A percentile compares a stretch with the other conserved stretches of the same genome.
Conservation (phyloP, 179 eudicot genomes). For the Spinacia oleracea region DNA sequence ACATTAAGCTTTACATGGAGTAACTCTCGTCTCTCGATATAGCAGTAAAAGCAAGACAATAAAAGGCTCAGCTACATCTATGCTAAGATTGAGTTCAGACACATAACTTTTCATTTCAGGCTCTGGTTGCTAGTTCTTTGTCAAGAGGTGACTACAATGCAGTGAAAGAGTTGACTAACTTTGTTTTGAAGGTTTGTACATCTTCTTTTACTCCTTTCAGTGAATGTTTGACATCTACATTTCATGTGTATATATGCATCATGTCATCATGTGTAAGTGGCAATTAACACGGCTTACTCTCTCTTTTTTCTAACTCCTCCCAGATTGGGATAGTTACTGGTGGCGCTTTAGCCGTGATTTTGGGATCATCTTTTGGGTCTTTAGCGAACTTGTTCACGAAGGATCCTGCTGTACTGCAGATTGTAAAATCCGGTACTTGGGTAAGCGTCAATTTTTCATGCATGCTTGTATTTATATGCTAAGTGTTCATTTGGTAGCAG, state of each 20-base stretch:
- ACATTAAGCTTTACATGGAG: too few species aligned
- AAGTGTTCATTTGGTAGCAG: neutral
- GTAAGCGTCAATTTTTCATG: conserved; percentile 36
- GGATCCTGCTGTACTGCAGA: conserved; percentile 59
- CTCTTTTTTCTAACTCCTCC: conserved; percentile 22
- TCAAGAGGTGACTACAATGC: conserved; percentile 68
- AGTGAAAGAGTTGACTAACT: conserved; percentile 65
- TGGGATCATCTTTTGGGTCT: conserved; percentile 70
- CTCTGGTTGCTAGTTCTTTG: conserved; percentile 72
- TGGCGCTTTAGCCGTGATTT: conserved; percentile 55
- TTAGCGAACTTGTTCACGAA: conserved; percentile 69
- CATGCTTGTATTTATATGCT: neutral
- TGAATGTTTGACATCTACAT: neutral
- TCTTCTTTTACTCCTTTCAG: neutral
- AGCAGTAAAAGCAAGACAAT: neutral
- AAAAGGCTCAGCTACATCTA: neutral
- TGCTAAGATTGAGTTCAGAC: neutral
- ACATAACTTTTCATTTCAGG: conserved; percentile 43
- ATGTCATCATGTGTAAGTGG: neutral
- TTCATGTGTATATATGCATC: neutral
- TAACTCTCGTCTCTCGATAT: too few species aligned
- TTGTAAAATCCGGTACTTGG: conserved; percentile 73
- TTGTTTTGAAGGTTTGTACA: conserved; percentile 64
- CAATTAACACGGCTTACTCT: neutral
- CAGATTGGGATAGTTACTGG: conserved; percentile 78